Base-by-base conservation (phyloP, 106 monocot species). In the Allium fistulosum region DNA sequence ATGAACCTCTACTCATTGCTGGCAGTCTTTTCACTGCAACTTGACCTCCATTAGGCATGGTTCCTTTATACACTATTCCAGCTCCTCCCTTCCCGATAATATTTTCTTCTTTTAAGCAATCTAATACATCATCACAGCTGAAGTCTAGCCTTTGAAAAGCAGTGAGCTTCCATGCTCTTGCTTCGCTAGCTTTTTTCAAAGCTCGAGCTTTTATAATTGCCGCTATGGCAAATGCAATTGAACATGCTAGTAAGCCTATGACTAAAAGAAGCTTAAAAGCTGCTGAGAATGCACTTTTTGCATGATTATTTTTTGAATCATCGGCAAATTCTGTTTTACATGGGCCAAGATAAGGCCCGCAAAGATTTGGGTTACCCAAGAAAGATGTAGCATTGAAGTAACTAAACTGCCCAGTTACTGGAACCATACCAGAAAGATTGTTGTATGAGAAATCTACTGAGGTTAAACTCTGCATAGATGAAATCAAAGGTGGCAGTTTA, bases 341-440 rank as follows among this genome's bases (percentile, higher is more conserved):
- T 0, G 79, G 76, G 10, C 86, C 77, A 6, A 94, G 78, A 26
- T 79, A 85, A 18, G 90, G 83, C 7, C 94, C 94, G 37, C 94
- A 94, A 52, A 80, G 87, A 5, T 67, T 67, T 0, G 90, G 85
- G 68, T 94, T 94, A 49, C 94, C 94, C n/a, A 77, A 47, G 66
- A 94, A 94, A 26, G 90, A 94, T 2, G 94, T 87, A 63, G 87
- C 78, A 49, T 94, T 94, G 91, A 94, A 94, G 81, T 94, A 94
- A 79, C 90, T 85, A 77, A 94, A 94, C 83, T 94, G 94, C 53
- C 94, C 94, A 3, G 94, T 90, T 10, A 51, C 76, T 10, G 90
- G 94, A 58, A 94, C 87, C 13, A 83, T 14, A 59, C 94, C 94
- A 49, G 94, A 83, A 47, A 94, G 90, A 50, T 94, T 85, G 73